These are phyloP conservation scores for Paraglomus brasilianum DNA, from an alignment of 192 early-diverging fungal genomes.

Conservation along the genomic window DNA sequence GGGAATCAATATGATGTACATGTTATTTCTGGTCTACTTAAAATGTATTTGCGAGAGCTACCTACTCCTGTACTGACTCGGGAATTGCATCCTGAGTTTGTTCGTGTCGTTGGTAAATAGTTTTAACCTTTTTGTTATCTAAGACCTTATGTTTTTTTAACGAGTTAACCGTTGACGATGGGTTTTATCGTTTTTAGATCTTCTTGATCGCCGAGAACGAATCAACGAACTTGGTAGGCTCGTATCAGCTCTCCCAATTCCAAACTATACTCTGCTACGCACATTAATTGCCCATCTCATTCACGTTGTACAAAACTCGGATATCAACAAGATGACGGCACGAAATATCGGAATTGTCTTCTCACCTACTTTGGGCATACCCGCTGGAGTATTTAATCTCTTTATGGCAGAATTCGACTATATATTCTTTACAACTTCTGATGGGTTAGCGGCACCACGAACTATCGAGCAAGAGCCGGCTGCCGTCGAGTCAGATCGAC, in stretches of 20 bases:
- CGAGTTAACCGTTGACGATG: no score
- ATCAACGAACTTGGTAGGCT: constrained; percentile 80
- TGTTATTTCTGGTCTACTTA: constrained; percentile 87
- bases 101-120: constrained; percentile 69
- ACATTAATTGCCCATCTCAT: constrained; percentile 88
- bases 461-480: no score
- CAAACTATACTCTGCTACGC: constrained; percentile 89
- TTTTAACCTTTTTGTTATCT: no score
- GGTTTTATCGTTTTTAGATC: no score
- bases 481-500: neutral
- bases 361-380: constrained; percentile 90
- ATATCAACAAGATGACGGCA: constrained; percentile 92
- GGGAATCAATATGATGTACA: constrained; percentile 84
- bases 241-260: constrained; percentile 72
- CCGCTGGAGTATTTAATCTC: constrained; percentile 89
- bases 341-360: constrained; percentile 97
- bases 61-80: constrained; percentile 83
- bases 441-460: constrained; percentile 43
- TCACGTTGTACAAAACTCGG: constrained; percentile 80
- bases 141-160: no score
- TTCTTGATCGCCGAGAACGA: constrained; percentile 76
- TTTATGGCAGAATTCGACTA: constrained; percentile 89
- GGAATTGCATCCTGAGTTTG: constrained; percentile 77
- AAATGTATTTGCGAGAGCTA: constrained; percentile 89
- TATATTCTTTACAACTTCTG: constrained; percentile 74